Percentiles rank a stretch among this genome's conserved stretches.
These are phyloP conservation scores for Ceratobasidium papillatum DNA, from an alignment of 1,284 basidiomycete species.

Conservation along the genomic window DNA sequence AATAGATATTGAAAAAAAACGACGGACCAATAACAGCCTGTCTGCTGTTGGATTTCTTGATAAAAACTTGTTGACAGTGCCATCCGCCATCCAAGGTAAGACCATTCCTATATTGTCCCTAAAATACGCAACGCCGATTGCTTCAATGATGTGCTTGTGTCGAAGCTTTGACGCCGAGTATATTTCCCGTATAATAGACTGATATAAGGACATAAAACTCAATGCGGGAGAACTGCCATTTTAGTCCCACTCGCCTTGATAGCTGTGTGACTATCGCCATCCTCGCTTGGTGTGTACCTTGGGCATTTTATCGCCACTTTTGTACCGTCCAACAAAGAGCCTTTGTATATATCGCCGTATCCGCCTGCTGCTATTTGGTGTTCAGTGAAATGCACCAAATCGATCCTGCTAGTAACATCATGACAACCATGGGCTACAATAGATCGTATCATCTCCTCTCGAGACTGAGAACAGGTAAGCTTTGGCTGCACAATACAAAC, in stretches of 20 bases:
- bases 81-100: conserved; percentile 10
- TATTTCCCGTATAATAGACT: conserved; percentile 12
- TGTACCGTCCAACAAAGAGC: not conserved
- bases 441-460: not conserved
- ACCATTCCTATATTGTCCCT: conserved; percentile 8
- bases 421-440: not conserved
- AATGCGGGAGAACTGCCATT: no score
- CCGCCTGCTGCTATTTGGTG: not conserved
- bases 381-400: not conserved
- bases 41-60: not conserved
- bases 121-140: not conserved
- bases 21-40: not conserved
- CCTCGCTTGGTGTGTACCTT: not conserved
- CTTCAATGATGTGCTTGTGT: conserved; percentile 1
- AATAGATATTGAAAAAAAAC: not conserved
- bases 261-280: not conserved
- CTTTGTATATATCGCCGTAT: not conserved
- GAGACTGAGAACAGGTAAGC: not conserved
- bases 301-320: conserved; percentile 3
- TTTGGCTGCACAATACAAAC: not conserved
- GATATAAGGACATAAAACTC: not conserved
- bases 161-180: conserved; percentile 24
- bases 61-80: not conserved
- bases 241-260: not conserved
- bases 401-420: conserved; percentile 4